Conservation (phyloP, 2,329 filamentous ascomycete species). For the Onygena corvina region DNA sequence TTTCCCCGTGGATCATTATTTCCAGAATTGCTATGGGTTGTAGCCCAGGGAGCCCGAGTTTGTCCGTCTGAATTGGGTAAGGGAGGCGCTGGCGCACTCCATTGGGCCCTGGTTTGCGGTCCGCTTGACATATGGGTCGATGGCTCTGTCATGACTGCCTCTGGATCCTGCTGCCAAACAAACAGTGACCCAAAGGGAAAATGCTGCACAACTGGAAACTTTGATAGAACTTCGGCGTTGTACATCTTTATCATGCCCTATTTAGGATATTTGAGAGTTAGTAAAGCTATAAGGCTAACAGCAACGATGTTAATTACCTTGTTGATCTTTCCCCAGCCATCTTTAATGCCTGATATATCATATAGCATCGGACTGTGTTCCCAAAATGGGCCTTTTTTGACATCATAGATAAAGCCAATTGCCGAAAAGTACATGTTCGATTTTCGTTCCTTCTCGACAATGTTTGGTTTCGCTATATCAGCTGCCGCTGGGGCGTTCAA, state of each 20-base stretch:
- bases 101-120: constrained; percentile 6
- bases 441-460: constrained; percentile 53
- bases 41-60: constrained; percentile 29
- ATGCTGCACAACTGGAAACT: constrained; percentile 98
- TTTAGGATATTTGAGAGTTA: not conserved
- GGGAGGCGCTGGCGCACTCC: not conserved
- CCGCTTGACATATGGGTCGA: constrained; percentile 42
- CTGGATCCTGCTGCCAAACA: constrained; percentile 58
- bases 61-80: constrained; percentile 17
- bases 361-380: constrained; percentile 89
- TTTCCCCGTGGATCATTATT: constrained; percentile 8
- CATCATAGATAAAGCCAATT: constrained; percentile 92
- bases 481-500: constrained; percentile 57
- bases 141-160: constrained; percentile 39
- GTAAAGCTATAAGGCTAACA: not conserved
- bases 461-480: constrained; percentile 52
- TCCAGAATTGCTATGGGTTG: not conserved
- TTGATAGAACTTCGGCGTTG: constrained; percentile 86
- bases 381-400: constrained; percentile 95
- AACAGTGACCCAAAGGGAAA: constrained; percentile 76
- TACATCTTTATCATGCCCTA: constrained; percentile 99
- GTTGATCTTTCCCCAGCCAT: constrained; percentile 98
- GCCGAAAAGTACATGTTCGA: constrained; percentile 87
- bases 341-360: constrained; percentile 81
- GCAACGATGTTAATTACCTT: constrained; percentile 40